Evolutionary conservation across 306 rosid genomes (phyloP).

Genomic region (Trifolium dubium): DNA sequence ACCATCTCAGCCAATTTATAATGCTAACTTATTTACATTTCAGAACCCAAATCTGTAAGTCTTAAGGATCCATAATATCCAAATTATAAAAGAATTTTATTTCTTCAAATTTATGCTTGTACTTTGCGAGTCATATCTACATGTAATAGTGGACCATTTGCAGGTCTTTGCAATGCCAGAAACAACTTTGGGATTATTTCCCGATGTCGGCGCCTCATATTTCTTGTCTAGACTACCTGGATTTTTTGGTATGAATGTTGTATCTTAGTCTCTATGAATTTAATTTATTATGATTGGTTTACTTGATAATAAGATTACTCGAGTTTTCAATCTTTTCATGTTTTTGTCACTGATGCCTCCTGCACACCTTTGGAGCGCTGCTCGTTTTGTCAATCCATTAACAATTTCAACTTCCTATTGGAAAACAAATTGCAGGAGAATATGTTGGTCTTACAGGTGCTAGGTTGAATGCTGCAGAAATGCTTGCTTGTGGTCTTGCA

Average conservation of each 20-base stretch:
- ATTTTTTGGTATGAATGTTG: constrained; percentile 71
- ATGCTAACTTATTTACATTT: background rate
- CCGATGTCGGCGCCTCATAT: constrained; percentile 91
- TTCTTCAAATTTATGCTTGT: constrained; percentile 1
- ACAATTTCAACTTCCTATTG: constrained; percentile 33
- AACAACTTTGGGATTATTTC: constrained; percentile 93
- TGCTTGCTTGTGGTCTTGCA: constrained; percentile 96
- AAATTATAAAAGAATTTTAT: background rate
- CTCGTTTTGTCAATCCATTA: constrained; percentile 16
- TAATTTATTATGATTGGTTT: constrained; percentile 12
- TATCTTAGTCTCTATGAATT: constrained; percentile 40
- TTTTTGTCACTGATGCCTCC: constrained; percentile 14
- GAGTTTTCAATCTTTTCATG: constrained; percentile 25
- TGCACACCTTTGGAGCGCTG: constrained; percentile 16
- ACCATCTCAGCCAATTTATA: constrained; percentile 8
- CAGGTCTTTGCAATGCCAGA: constrained; percentile 99
- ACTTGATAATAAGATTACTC: constrained; percentile 7
- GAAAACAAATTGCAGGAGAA: constrained; percentile 75
- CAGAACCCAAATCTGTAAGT: background rate
- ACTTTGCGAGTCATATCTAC: constrained; percentile 15
- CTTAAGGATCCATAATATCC: background rate
- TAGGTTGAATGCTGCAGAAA: constrained; percentile 95
- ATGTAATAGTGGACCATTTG: constrained; percentile 41
- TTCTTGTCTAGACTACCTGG: constrained; percentile 92
- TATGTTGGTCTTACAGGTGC: constrained; percentile 90